Conservation (phyloP, 805 yeast genomes). For the Saturnispora silvae region DNA sequence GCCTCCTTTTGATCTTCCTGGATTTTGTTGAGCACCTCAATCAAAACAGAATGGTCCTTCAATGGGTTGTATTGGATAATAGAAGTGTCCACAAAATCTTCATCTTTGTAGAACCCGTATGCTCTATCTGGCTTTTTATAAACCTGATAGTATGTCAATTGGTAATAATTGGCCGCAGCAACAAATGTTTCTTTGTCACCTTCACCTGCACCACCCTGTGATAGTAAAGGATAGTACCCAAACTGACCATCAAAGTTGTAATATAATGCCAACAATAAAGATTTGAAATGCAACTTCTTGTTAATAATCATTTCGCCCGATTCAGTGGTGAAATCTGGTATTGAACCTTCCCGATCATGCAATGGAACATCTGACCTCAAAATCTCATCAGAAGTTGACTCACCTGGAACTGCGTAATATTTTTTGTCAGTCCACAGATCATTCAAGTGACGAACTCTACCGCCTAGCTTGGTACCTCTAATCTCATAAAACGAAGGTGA, state of each 20-base stretch:
- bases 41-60: not conserved
- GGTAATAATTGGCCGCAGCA: constrained; percentile 50
- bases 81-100: constrained; percentile 14
- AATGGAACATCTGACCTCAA: constrained; percentile 25
- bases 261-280: constrained; percentile 44
- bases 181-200: constrained; percentile 75
- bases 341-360: constrained; percentile 50
- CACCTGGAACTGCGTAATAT: constrained; percentile 12
- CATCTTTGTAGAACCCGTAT: constrained; percentile 11
- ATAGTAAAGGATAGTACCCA: constrained; percentile 45
- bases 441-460: constrained; percentile 26
- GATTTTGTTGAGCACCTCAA: constrained; percentile 15
- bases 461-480: constrained; percentile 31
- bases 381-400: constrained; percentile 19
- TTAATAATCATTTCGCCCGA: constrained; percentile 55
- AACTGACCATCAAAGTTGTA: constrained; percentile 53
- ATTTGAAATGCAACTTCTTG: constrained; percentile 42
- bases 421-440: constrained; percentile 17
- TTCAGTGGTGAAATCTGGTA: constrained; percentile 54
- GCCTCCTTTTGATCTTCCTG: constrained; percentile 7
- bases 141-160: constrained; percentile 43
- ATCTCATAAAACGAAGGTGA: constrained; percentile 49
- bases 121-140: constrained; percentile 19
- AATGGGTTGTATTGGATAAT: constrained; percentile 16
- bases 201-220: constrained; percentile 60